These are phyloP conservation scores for Leucocoprinus leucothites DNA, from an alignment of 768 basidiomycete species.

Conservation along the genomic window DNA sequence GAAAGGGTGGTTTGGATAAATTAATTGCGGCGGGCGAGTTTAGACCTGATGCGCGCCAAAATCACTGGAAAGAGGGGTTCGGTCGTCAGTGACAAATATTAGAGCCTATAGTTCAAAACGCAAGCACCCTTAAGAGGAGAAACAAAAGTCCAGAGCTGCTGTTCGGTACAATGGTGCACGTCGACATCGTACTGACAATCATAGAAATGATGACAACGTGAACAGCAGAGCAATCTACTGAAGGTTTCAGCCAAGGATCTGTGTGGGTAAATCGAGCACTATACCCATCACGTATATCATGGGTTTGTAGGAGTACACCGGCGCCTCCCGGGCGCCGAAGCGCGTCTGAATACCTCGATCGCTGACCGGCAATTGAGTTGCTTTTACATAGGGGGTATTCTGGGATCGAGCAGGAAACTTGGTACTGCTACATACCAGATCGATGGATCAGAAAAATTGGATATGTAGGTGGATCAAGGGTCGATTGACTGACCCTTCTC, in stretches of 20 bases:
- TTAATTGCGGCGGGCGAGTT: conserved; percentile 6
- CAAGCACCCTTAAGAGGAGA: conserved; percentile 14
- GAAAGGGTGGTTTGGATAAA: background rate
- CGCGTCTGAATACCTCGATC: conserved; percentile 42
- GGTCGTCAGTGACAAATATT: too few species aligned
- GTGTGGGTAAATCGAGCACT: conserved; percentile 14
- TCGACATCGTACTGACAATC: conserved; percentile 18
- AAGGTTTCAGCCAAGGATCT: conserved; percentile 1
- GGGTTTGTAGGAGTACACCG: conserved; percentile 53
- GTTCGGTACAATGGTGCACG: conserved; percentile 20
- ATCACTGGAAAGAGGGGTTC: background rate
- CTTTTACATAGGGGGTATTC: conserved; percentile 24
- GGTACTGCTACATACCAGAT: too few species aligned
- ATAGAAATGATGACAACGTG: conserved; percentile 20
- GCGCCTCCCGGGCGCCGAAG: conserved; percentile 41
- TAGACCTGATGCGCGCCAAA: conserved; percentile 3
- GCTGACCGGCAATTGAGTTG: conserved; percentile 38
- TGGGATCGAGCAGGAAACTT: too few species aligned
- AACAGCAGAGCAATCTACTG: conserved; percentile 20
- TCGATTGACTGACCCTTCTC: conserved; percentile 31
- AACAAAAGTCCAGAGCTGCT: conserved; percentile 1
- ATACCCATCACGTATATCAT: conserved; percentile 46
- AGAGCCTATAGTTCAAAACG: background rate
- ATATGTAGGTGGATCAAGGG: background rate
- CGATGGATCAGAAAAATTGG: too few species aligned